Base-by-base conservation (phyloP, 192 early-diverging fungal genomes). In the Gaertneriomyces sp. region DNA sequence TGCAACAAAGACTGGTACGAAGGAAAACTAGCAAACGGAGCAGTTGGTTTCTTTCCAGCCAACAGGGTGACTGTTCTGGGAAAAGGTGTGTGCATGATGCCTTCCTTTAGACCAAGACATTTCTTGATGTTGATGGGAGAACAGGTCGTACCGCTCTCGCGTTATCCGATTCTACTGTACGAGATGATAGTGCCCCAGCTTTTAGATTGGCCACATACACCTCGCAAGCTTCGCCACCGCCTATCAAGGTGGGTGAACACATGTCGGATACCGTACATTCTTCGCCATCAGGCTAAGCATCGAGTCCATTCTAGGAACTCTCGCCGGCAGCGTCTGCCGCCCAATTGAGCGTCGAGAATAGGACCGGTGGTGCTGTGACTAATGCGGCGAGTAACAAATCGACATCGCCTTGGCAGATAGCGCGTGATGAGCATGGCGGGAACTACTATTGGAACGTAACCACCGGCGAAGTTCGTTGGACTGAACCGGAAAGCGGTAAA, bases 1-100 rank as follows among this genome's bases (percentile, higher is more conserved):
- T 83, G 78, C 58, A 83, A 83, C 66, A 55, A 71, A 39, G 82
- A 84, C 72, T 84, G 82, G 82, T 84, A 67, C 66, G 74, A 78
- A 56, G 82, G 79, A 14, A 64, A 19, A 16, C 12, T 77, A 39
- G 11, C 57, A 49, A 63, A 17, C 19, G 44, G 19, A 6, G 14
- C 19, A 41, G 25, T 20, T 11, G 82, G 79, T 19, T 84, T 67
- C 53, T 84, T 84, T 52, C 82, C 82, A 41, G 82, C 82, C 16
- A 79, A 82, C 58, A 50, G 76, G 19, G 76, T 84, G 8, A 33
- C 12, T 1, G 47, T 17, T 56, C 39, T 45, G 44, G 19, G 55
- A 6, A 42, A 71, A 42, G 33, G 58, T 25, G 38, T 42, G 58
- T 10, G 1, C 33, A 10, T 42, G 38, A 11, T 12, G 41, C 10